A percentile compares a stretch with the other conserved stretches of the same genome.
phyloP scores from a whole-genome alignment of 805 yeast species.

The Cephaloascus fragrans region DNA sequence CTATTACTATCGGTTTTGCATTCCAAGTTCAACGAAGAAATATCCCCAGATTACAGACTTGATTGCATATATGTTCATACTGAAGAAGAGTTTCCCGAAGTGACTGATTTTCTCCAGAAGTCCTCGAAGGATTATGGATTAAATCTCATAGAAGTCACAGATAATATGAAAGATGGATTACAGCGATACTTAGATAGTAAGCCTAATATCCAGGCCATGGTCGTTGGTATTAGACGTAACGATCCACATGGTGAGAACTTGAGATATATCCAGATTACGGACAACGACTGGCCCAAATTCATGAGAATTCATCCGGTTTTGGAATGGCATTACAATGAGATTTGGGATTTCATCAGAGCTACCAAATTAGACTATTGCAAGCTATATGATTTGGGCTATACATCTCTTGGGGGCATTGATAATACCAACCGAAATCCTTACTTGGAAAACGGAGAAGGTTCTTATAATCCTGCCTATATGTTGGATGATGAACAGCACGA shows the following conservation, averaged over 20 bases:
- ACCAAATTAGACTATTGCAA: slow-evolving; percentile 58
- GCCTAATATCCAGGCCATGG: slow-evolving; percentile 55
- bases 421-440: slow-evolving; percentile 69
- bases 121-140: slow-evolving; percentile 50
- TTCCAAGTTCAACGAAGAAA: slow-evolving; percentile 5
- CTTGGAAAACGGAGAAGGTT: slow-evolving; percentile 16
- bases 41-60: slow-evolving; percentile 25
- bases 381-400: slow-evolving; percentile 76
- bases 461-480: slow-evolving; percentile 44
- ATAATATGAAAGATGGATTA: slow-evolving; percentile 61
- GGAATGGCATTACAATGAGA: slow-evolving; percentile 75
- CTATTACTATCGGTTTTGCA: slow-evolving; percentile 51
- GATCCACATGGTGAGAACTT: slow-evolving; percentile 75
- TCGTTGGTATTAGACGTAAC: slow-evolving; percentile 80
- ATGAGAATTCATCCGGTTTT: slow-evolving; percentile 79
- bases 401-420: slow-evolving; percentile 76
- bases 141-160: slow-evolving; percentile 31
- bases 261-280: slow-evolving; percentile 60
- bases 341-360: slow-evolving; percentile 73
- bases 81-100: slow-evolving; percentile 61
- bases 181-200: slow-evolving; percentile 43
- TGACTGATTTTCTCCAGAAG: slow-evolving; percentile 51
- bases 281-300: slow-evolving; percentile 87
- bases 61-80: slow-evolving; percentile 68
- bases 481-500: slow-evolving; percentile 55